Conservation (phyloP, 2,329 filamentous ascomycete genomes). For the Hypoxylon sp. region DNA sequence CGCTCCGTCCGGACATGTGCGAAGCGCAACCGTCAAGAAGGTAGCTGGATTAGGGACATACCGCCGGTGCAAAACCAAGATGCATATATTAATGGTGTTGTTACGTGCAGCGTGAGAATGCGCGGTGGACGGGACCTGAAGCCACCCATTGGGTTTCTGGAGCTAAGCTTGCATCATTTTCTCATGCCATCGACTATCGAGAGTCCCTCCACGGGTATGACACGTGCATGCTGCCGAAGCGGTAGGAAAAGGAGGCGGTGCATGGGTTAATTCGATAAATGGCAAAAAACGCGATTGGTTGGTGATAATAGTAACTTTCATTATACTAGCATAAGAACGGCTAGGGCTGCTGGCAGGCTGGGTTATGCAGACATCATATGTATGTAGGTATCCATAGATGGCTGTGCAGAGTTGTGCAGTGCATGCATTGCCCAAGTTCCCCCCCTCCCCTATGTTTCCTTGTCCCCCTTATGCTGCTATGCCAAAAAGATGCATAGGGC, state of each 20-base stretch:
- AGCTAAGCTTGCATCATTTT: too few relatives aligned
- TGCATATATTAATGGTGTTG: constrained; percentile 28
- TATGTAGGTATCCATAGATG: not conserved
- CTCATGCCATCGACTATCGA: too few relatives aligned
- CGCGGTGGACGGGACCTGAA: constrained; percentile 8
- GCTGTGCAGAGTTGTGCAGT: constrained; percentile 33
- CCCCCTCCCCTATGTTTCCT: too few relatives aligned
- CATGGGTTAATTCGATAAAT: constrained; percentile 12
- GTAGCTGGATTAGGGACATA: constrained; percentile 34
- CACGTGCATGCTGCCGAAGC: constrained; percentile 27
- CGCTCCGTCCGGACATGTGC: constrained; percentile 31
- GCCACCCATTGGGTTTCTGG: constrained; percentile 23
- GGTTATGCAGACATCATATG: constrained; percentile 20
- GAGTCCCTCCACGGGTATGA: too few relatives aligned
- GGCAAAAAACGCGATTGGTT: constrained; percentile 10
- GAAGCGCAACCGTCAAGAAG: constrained; percentile 26
- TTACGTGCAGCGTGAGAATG: constrained; percentile 32
- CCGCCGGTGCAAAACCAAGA: constrained; percentile 29
- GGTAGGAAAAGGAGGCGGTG: constrained; percentile 32
- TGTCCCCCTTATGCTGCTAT: too few relatives aligned
- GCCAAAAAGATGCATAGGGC: too few relatives aligned
- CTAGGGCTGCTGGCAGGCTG: too few relatives aligned
- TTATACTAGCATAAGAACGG: not conserved
- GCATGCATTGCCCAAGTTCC: not conserved
- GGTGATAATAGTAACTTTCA: not conserved